phyloP scores from a whole-genome alignment of 352 stramenopile species.

The Globisporangium emineosum region DNA sequence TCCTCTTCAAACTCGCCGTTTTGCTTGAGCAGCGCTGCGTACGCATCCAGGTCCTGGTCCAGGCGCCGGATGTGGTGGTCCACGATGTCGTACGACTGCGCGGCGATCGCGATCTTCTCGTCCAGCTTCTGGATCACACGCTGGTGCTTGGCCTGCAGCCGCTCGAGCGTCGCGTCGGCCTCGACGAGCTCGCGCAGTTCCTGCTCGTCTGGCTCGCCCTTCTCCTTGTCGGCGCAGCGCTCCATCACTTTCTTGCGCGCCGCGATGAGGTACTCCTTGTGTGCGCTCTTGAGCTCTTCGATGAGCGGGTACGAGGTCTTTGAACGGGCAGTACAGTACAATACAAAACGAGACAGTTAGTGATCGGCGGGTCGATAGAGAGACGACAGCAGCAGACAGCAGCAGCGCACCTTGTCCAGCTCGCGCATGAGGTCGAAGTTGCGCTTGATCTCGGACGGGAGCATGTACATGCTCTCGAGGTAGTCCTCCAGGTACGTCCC shows the following conservation, averaged over 20 bases:
- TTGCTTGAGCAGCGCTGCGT: constrained; percentile 61
- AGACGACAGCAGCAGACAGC: neutral
- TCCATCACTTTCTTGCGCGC: constrained; percentile 62
- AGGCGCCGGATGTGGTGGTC: constrained; percentile 84
- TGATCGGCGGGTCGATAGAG: constrained; percentile 1
- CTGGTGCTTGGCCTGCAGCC: constrained; percentile 56
- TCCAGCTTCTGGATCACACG: constrained; percentile 83
- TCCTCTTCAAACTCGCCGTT: constrained; percentile 84
- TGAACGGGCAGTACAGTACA: too few species aligned
- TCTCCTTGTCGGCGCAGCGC: constrained; percentile 46
- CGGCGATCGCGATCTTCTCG: constrained; percentile 86
- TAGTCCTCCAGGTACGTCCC: constrained; percentile 87
- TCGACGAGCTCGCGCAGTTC: constrained; percentile 70
- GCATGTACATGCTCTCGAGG: constrained; percentile 88
- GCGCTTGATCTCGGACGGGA: constrained; percentile 86
- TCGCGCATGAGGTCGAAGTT: constrained; percentile 90
- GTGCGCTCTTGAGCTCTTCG: constrained; percentile 63
- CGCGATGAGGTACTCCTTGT: constrained; percentile 59
- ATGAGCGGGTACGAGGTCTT: constrained; percentile 77
- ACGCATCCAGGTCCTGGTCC: constrained; percentile 75
- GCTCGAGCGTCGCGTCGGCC: constrained; percentile 40
- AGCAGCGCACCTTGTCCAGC: constrained; percentile 65
- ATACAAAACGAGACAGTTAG: constrained; percentile 9
- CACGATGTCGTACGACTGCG: constrained; percentile 84
- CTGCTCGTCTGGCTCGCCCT: constrained; percentile 51